Base-by-base conservation (phyloP, 2,329 filamentous ascomycete species). In the Fusarium floridanum region DNA sequence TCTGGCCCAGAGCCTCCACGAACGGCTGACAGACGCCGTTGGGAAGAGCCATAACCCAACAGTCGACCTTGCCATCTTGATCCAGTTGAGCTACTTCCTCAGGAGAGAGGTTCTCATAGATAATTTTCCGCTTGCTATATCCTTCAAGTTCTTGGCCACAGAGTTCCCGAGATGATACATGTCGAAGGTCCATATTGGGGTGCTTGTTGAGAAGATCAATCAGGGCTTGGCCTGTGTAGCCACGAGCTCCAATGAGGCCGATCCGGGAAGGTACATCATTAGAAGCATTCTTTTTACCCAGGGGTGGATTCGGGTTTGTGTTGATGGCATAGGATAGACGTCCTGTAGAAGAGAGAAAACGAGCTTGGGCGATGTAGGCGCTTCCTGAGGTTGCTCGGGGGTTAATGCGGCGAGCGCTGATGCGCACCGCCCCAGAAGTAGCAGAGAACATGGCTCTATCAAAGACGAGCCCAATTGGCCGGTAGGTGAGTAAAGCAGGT, bases 21-120 rank as follows among this genome's bases (percentile, higher is more conserved):
- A 93, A 99, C 0, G 97, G 95, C 85, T 95, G 94, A 90, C 95
- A 98, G 60, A 98, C 95, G 71, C 94, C 94, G 80, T 98, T 99
- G 53, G 96, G 97, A 34, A 98, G 91, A 39, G 97, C 97, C 94
- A 98, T 97, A 53, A 98, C 94, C 95, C 95, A 98, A 85, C 94
- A 97, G 85, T 98, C 96, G 60, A 98, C 92, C 79, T 95, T 91
- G 61, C 94, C 93, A 36, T 92, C 91, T 81, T 93, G 92, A 72
- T 97, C 94, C 90, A 98, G 94, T 67, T 91, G 89, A 73, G 91
- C 91, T 14, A 98, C 92, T 76, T 98, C 96, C 75, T 98, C 96
- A 8, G 95, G 90, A 66, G 90, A 92, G 53, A 98, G 87, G 82
- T 95, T 98, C 84, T 98, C 95, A 84, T 99, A 99, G 73, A 91